phyloP scores from a whole-genome alignment of 2,329 filamentous ascomycete species.

The Talaromyces sp. region DNA sequence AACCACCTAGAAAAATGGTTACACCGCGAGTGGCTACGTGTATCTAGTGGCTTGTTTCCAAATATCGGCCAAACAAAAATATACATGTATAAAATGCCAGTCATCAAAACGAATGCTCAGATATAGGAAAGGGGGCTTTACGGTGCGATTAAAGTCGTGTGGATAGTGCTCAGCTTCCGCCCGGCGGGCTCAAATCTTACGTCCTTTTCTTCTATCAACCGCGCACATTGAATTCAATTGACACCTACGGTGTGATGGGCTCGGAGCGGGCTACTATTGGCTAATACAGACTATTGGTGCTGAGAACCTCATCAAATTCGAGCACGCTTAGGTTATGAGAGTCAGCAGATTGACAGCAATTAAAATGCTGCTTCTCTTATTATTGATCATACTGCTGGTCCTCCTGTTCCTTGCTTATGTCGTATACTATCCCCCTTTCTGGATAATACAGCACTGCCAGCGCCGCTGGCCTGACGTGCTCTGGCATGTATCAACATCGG shows the following conservation, averaged over 20 bases:
- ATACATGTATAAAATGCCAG: not conserved
- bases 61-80: not conserved
- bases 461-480: constrained; percentile 73
- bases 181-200: not conserved
- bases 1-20: not conserved
- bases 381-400: not conserved
- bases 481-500: constrained; percentile 59
- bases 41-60: not conserved
- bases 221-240: not conserved
- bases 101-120: not conserved
- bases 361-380: constrained; percentile 9
- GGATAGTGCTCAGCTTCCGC: not conserved
- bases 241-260: not conserved
- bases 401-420: constrained; percentile 52
- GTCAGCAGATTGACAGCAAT: too few species aligned
- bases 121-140: not conserved
- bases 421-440: constrained; percentile 76
- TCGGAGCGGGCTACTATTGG: not conserved
- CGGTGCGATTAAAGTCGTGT: not conserved
- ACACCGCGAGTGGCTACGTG: not conserved
- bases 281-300: not conserved
- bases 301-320: not conserved
- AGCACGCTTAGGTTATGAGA: not conserved
- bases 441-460: constrained; percentile 68
- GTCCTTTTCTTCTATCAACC: not conserved